Conservation (phyloP, 2,329 filamentous ascomycete genomes). For the Trichophyton simii region DNA sequence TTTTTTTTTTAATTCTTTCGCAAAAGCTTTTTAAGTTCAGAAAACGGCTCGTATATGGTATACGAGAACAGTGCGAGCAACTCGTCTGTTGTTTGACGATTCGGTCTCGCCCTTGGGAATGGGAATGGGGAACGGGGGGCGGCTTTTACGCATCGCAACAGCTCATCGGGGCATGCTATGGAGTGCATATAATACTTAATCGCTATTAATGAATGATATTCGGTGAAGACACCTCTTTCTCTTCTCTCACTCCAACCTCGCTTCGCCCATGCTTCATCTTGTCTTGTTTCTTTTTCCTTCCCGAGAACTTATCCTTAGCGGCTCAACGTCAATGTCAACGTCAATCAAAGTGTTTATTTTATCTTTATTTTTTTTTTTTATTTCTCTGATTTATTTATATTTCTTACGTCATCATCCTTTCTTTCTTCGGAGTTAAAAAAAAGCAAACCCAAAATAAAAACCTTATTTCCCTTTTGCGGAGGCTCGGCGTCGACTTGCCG, state of each 20-base stretch:
- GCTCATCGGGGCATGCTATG: background rate
- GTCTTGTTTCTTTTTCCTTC: background rate
- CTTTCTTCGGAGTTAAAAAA: background rate
- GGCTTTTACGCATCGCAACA: background rate
- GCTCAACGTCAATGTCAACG: no score
- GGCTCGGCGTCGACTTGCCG: background rate
- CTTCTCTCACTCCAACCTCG: no score
- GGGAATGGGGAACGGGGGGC: background rate
- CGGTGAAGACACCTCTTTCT: background rate
- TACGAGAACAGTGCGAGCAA: background rate
- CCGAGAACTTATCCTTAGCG: no score
- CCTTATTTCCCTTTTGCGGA: background rate
- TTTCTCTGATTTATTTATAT: background rate
- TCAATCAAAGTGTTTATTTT: no score
- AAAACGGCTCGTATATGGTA: background rate
- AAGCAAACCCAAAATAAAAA: background rate
- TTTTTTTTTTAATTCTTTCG: background rate
- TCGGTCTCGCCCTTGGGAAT: background rate
- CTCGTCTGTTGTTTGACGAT: background rate
- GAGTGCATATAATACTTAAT: conserved; percentile 2
- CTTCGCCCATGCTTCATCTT: background rate
- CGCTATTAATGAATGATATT: conserved; percentile 1
- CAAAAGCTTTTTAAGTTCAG: background rate
- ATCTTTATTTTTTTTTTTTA: no score
- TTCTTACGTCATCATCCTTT: background rate